Conservation (phyloP, 2,329 filamentous ascomycete genomes). For the Calonectria leucothoes region DNA sequence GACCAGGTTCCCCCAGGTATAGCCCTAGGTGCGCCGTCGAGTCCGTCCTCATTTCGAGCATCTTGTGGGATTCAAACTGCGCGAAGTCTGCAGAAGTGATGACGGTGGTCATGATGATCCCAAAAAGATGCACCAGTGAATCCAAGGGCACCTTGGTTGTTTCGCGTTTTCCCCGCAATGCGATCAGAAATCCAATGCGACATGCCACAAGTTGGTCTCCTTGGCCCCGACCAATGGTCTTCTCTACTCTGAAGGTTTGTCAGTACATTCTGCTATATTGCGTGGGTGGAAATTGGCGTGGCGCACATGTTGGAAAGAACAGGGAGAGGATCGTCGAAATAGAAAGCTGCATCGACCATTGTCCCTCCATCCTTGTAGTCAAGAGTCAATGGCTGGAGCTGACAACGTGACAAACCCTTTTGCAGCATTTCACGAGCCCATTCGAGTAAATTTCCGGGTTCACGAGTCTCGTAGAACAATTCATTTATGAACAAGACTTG, state of each 20-base stretch:
- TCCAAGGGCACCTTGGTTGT: background rate
- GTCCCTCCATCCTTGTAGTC: constrained; percentile 19
- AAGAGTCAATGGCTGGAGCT: background rate
- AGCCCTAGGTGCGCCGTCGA: too few species aligned
- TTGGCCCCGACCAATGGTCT: background rate
- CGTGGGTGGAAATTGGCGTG: background rate
- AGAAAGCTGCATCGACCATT: constrained; percentile 27
- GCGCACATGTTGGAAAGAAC: constrained; percentile 26
- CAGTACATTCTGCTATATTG: background rate
- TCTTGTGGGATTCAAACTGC: background rate
- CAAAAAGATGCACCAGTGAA: background rate
- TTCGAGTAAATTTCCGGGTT: background rate
- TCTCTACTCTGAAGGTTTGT: constrained; percentile 5
- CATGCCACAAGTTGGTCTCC: background rate
- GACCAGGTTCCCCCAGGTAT: too few species aligned
- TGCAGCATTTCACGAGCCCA: constrained; percentile 26
- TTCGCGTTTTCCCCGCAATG: background rate
- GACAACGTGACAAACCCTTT: background rate
- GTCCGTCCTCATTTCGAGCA: background rate
- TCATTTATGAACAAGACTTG: constrained; percentile 12
- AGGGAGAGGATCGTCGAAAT: constrained; percentile 19
- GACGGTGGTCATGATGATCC: background rate
- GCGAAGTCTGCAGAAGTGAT: background rate
- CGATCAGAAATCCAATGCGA: background rate
- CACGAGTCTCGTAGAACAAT: background rate